These are phyloP conservation scores for Xylaria scruposa DNA, from an alignment of 495 filamentous ascomycete genomes.

Conservation along the genomic window DNA sequence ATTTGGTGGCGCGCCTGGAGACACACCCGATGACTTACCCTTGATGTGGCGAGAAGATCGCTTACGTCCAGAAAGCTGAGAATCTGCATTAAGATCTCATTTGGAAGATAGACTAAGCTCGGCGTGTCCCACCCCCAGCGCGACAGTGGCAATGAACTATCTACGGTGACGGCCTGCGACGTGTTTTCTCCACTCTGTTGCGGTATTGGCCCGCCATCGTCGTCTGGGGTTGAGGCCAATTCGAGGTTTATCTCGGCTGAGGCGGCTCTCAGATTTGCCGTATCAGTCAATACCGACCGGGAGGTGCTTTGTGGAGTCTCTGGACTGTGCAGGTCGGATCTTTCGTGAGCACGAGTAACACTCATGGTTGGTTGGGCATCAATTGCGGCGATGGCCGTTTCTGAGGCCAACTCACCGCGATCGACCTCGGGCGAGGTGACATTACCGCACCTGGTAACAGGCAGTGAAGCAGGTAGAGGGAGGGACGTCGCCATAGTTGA, in stretches of 20 bases:
- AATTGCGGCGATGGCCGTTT: slow-evolving; percentile 37
- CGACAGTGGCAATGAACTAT: slow-evolving; percentile 25
- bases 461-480: slow-evolving; percentile 29
- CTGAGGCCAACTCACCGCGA: slow-evolving; percentile 34
- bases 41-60: slow-evolving; percentile 61
- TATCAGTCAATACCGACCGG: background rate
- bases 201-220: slow-evolving; percentile 12
- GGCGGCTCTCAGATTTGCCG: slow-evolving; percentile 22
- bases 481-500: slow-evolving; percentile 17
- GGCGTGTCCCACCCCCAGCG: slow-evolving; percentile 38
- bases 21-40: slow-evolving; percentile 51
- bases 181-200: slow-evolving; percentile 15
- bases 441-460: slow-evolving; percentile 38
- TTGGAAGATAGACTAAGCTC: slow-evolving; percentile 52
- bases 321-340: background rate
- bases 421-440: slow-evolving; percentile 32
- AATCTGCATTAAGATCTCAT: slow-evolving; percentile 63
- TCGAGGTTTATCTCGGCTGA: slow-evolving; percentile 31
- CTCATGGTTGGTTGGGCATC: slow-evolving; percentile 43
- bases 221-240: background rate
- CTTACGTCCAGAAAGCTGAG: slow-evolving; percentile 62
- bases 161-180: slow-evolving; percentile 8
- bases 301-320: slow-evolving; percentile 9
- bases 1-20: slow-evolving; percentile 16
- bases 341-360: slow-evolving; percentile 8